phyloP scores from a whole-genome alignment of 352 stramenopile species.

The Saprolegnia diclina region DNA sequence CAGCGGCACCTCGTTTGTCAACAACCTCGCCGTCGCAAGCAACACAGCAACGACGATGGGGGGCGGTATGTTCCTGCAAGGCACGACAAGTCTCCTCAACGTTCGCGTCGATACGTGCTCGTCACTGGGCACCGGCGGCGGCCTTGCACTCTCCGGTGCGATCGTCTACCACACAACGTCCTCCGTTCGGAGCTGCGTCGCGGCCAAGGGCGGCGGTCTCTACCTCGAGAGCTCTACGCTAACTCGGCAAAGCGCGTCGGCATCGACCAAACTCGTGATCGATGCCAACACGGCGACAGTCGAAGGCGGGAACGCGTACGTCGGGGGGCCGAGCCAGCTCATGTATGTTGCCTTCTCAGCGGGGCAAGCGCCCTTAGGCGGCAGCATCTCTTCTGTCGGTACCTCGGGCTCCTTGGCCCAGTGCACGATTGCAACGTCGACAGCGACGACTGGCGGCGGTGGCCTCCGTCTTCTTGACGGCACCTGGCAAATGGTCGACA shows the following conservation, averaged over 20 bases:
- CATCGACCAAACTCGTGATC: background rate
- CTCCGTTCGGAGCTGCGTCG: slow-evolving; percentile 3
- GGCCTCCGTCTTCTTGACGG: background rate
- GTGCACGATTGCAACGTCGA: slow-evolving; percentile 2
- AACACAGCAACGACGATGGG: background rate
- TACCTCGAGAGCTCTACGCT: background rate
- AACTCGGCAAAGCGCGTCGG: background rate
- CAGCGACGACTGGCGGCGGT: background rate
- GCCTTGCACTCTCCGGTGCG: background rate
- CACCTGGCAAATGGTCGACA: background rate
- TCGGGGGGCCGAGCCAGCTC: background rate
- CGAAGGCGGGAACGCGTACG: slow-evolving; percentile 4
- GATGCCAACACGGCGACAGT: background rate
- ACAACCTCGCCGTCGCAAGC: background rate
- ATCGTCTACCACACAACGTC: background rate
- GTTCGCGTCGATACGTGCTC: background rate
- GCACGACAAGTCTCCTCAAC: background rate
- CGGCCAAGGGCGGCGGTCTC: background rate
- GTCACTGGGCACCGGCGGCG: slow-evolving; percentile 2
- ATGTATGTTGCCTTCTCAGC: background rate
- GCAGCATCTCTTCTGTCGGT: background rate
- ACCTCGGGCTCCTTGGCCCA: background rate
- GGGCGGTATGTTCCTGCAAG: slow-evolving; percentile 14
- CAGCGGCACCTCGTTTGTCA: background rate
- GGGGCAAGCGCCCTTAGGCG: background rate